Base-by-base conservation (phyloP, 352 stramenopile species). In the Phytophthora quininea region DNA sequence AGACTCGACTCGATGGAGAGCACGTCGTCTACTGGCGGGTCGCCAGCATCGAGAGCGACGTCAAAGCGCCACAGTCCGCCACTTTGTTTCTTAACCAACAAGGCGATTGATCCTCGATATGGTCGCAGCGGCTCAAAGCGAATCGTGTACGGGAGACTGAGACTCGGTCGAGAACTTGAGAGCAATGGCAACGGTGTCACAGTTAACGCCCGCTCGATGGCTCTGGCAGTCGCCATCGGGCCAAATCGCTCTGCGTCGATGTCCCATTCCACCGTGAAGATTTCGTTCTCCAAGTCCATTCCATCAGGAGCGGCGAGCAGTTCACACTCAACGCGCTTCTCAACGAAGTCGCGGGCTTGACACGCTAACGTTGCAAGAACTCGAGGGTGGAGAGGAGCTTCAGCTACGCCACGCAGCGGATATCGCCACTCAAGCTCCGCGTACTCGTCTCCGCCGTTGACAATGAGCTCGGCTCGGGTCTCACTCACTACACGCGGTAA, bases 1-100 rank as follows among this genome's bases (percentile, higher is more conserved):
- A 98, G 61, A 32, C 57, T 87, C 5, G 93, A 95, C 65, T 97
- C 88, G 42, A 98, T 93, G 1, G 82, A 79, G 31, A 98, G 82
- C 29, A 88, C 67, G 47, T 98, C 93, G 64, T 98, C 93, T 0
- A 96, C 71, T 0, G 76, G 77, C 0, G 93, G 91, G 37, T 97
- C 90, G 3, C 69, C 74, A 4, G 88, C 85, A 54, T 97, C 89
- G 19, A 98, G 65, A 1, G 74, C 66, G 1, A 98, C 77, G 47
- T 97, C 86, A 69, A 97, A 98, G 1, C 84, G 78, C 93, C 93
- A 98, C 7, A 77, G 54, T 0, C 93, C 93, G 2, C 92, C 92
- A 14, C 76, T 92, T 14, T 87, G 80, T 40, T 92, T 94, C 61
- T 79, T 83, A 1, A 98, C 32, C 0, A 97, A 27, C 29, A 98